Conservation (phyloP, 139 green algal genomes). For the Closterium sp. region DNA sequence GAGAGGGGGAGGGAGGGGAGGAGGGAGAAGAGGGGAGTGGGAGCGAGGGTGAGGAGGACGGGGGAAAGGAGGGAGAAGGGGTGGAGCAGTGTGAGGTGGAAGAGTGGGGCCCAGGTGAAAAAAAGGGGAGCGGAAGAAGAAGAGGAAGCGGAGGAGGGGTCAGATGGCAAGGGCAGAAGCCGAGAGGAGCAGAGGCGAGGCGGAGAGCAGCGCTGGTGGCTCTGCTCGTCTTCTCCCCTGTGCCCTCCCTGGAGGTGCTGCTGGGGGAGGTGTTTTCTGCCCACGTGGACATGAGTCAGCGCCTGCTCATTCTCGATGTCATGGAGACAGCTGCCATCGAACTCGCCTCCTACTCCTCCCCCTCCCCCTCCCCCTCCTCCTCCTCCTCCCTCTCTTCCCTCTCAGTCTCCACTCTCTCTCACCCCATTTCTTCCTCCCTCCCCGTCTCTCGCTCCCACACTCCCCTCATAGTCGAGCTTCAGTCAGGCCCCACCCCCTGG, state of each 20-base stretch:
- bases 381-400: background rate
- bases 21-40: background rate
- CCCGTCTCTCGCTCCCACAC: background rate
- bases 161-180: background rate
- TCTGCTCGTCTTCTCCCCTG: slow-evolving; percentile 55
- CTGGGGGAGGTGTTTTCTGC: slow-evolving; percentile 69
- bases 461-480: background rate
- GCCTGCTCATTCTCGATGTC: slow-evolving; percentile 67
- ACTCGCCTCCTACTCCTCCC: slow-evolving; percentile 13
- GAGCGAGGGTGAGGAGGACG: slow-evolving; percentile 52
- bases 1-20: background rate
- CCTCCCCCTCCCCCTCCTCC: background rate
- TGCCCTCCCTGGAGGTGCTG: slow-evolving; percentile 57
- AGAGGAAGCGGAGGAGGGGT: background rate
- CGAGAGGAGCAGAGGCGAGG: slow-evolving; percentile 8
- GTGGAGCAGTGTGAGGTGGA: background rate
- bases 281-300: slow-evolving; percentile 67
- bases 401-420: background rate
- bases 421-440: background rate
- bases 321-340: slow-evolving; percentile 38
- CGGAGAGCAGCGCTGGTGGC: slow-evolving; percentile 56
- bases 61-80: background rate
- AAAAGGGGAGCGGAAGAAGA: background rate
- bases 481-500: background rate
- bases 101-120: background rate